These are phyloP conservation scores for Barnettozyma populi DNA, from an alignment of 805 yeast species.

Conservation along the genomic window DNA sequence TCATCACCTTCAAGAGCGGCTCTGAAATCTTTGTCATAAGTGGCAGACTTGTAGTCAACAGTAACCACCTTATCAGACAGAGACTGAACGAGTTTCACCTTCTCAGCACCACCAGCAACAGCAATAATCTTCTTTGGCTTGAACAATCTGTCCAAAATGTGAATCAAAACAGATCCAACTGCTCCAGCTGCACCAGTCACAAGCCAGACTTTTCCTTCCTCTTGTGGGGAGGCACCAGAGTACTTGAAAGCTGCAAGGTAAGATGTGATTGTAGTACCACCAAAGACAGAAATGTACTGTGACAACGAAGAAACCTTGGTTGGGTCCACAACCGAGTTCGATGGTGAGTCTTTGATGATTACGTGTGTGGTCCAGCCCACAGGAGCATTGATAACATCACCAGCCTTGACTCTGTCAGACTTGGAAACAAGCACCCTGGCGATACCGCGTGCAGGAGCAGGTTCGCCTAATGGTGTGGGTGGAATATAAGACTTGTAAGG, in stretches of 20 bases:
- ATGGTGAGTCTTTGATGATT: constrained; percentile 24
- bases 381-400: constrained; percentile 37
- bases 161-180: constrained; percentile 59
- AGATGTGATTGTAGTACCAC: constrained; percentile 58
- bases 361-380: constrained; percentile 46
- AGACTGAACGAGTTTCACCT: constrained; percentile 47
- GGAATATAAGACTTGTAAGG: constrained; percentile 27
- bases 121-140: constrained; percentile 55
- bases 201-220: constrained; percentile 39
- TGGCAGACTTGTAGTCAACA: constrained; percentile 46
- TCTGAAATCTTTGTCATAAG: constrained; percentile 31
- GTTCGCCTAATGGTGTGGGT: constrained; percentile 34
- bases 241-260: constrained; percentile 48
- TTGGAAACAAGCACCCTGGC: constrained; percentile 46
- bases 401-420: constrained; percentile 33
- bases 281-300: constrained; percentile 44
- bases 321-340: constrained; percentile 13
- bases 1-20: constrained; percentile 42
- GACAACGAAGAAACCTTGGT: constrained; percentile 27
- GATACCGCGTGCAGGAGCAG: constrained; percentile 46
- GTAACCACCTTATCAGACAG: constrained; percentile 48
- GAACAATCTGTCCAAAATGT: constrained; percentile 47
- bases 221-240: constrained; percentile 40
- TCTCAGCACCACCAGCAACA: constrained; percentile 54
- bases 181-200: constrained; percentile 70